A percentile compares a stretch with the other conserved stretches of the same genome.
These are phyloP conservation scores for Penicillium decumbens DNA, from an alignment of 2,329 filamentous ascomycete genomes.

Conservation along the genomic window DNA sequence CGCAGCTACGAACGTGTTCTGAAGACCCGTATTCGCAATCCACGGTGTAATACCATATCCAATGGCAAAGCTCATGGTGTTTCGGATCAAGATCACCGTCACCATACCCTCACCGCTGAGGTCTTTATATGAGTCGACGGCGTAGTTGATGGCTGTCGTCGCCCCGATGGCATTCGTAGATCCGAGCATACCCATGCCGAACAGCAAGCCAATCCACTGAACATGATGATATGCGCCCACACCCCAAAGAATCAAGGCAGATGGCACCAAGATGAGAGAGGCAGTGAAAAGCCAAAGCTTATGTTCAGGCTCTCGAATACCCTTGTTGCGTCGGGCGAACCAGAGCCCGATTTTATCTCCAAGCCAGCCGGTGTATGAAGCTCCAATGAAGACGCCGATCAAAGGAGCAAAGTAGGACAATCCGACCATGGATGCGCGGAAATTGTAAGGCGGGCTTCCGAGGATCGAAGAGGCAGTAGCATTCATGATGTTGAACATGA, in stretches of 20 bases:
- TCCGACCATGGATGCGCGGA: conserved; percentile 1
- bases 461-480: conserved; percentile 24
- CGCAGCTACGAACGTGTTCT: neutral
- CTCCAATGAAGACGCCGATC: conserved; percentile 16
- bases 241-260: conserved; percentile 18
- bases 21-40: neutral
- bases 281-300: conserved; percentile 30
- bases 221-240: conserved; percentile 27
- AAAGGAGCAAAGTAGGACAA: conserved; percentile 23
- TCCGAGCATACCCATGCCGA: conserved; percentile 29
- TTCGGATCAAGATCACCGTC: conserved; percentile 39
- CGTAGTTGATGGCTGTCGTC: conserved; percentile 25
- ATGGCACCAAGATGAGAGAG: conserved; percentile 19
- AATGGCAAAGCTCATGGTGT: conserved; percentile 31
- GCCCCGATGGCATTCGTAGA: conserved; percentile 24
- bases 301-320: conserved; percentile 39
- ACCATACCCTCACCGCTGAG: conserved; percentile 28
- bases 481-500: conserved; percentile 27
- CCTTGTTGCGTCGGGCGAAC: conserved; percentile 41
- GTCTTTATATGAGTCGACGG: conserved; percentile 27
- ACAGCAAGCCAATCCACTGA: conserved; percentile 28
- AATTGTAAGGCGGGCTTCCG: conserved; percentile 22
- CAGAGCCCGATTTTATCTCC: conserved; percentile 27
- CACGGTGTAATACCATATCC: neutral
- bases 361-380: conserved; percentile 19